Conservation (phyloP, 192 early-diverging fungal genomes). For the Rhizophagus sp. region DNA sequence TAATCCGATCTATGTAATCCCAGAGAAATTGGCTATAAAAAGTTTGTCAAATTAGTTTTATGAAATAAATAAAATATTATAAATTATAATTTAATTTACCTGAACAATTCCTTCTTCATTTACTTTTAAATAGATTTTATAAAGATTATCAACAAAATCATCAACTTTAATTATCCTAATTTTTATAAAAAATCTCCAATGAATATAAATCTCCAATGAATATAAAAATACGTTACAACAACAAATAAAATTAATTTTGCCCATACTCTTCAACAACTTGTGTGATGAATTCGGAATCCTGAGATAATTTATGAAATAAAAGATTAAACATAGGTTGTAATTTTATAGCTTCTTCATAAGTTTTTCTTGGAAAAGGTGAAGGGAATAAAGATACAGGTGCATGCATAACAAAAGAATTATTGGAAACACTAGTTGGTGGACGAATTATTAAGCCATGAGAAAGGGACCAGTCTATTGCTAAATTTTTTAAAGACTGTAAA, state of each 20-base stretch:
- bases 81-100: conserved; percentile 37
- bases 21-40: conserved; percentile 59
- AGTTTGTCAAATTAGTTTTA: not conserved
- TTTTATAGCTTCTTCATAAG: conserved; percentile 70
- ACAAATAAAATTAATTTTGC: not conserved
- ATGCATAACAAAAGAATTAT: conserved; percentile 61
- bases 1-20: conserved; percentile 95
- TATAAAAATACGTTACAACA: not conserved
- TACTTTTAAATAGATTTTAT: conserved; percentile 73
- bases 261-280: conserved; percentile 69
- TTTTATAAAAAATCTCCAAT: not conserved
- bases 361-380: conserved; percentile 72
- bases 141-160: conserved; percentile 78
- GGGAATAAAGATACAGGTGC: conserved; percentile 88
- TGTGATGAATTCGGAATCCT: conserved; percentile 75
- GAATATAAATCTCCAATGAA: not conserved
- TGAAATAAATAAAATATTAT: not conserved
- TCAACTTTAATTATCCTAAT: conserved; percentile 72
- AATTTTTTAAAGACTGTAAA: conserved; percentile 47
- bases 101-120: conserved; percentile 58
- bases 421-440: conserved; percentile 46
- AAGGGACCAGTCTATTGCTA: conserved; percentile 82
- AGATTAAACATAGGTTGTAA: conserved; percentile 81
- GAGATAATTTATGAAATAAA: conserved; percentile 76
- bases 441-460: conserved; percentile 81